Evolutionary conservation across 192 early-diverging fungal genomes (phyloP).

Genomic region (Radiomyces spectabilis): DNA sequence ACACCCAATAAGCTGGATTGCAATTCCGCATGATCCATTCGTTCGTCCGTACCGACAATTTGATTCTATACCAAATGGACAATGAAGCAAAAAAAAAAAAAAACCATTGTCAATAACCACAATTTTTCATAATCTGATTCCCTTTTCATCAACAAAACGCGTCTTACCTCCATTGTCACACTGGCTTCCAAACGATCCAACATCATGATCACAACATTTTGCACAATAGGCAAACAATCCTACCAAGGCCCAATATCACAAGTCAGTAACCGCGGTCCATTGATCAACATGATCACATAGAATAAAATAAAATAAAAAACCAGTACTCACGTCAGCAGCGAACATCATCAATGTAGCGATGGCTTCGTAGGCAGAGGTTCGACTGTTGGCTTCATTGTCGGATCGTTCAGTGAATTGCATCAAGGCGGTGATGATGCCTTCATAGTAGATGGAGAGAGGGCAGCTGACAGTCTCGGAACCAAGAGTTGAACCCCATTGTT

Average conservation of each 20-base stretch:
- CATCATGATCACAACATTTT: conserved; percentile 64
- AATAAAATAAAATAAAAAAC: too few relatives aligned
- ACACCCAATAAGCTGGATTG: conserved; percentile 92
- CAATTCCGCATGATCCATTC: conserved; percentile 71
- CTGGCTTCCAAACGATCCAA: conserved; percentile 77
- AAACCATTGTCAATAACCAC: neutral
- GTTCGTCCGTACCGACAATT: conserved; percentile 79
- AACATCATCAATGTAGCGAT: conserved; percentile 73
- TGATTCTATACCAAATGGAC: conserved; percentile 48
- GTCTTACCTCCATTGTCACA: conserved; percentile 34
- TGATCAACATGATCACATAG: conserved; percentile 4
- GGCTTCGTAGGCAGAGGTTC: conserved; percentile 90
- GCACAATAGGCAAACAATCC: conserved; percentile 74
- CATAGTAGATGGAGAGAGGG: conserved; percentile 78
- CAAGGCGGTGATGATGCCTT: conserved; percentile 69
- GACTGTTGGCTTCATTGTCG: conserved; percentile 78
- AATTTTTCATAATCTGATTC: neutral
- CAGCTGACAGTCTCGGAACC: conserved; percentile 54
- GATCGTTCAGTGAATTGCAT: conserved; percentile 64
- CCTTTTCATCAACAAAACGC: conserved; percentile 1
- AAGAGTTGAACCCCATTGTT: conserved; percentile 61
- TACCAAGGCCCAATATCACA: too few relatives aligned
- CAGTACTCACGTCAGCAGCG: conserved; percentile 48
- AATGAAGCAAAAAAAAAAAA: conserved; percentile 1
- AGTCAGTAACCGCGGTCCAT: too few relatives aligned